Base-by-base conservation (phyloP, 1,284 basidiomycete genomes). In the Ceratobasidium papillatum region DNA sequence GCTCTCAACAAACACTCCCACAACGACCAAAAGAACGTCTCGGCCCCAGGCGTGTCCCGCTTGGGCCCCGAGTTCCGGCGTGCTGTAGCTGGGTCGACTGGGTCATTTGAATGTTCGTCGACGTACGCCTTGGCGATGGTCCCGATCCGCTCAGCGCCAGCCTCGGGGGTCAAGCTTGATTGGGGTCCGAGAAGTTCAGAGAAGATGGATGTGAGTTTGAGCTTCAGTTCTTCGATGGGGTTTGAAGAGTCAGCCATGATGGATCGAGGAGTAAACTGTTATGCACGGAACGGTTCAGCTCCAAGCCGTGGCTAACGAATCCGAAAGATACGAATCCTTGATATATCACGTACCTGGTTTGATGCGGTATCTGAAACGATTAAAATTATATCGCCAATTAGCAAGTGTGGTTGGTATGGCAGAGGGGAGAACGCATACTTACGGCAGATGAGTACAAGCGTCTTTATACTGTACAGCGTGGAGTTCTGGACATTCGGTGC, bases 31-130 rank as follows among this genome's bases (percentile, higher is more conserved):
- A 41, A 58, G n/a, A 71, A 71, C 25, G 68, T 71, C 27, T 71
- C 68, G 43, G 45, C 68, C n/a, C 68, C 68, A 25, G 68, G 68
- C 17, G 68, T 71, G 22, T 71, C 68, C 8, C 68, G 68, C 41
- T 71, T 71, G 0, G 68, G 41, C 9, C 41, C 52, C 38, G 68
- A 52, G 34, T 59, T 47, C 12, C 38, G 61, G 9, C 61, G 61
- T 2, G 25, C 61, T 17, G 38, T 11, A n/a, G n/a, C 27, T 22
- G 41, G 25, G 30, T 65, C 43, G 22, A 65, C 63, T n/a, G 68
- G 54, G 52, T 71, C 38, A 32, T 45, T 47, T 2, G 36, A 41
- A 22, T 71, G 68, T 5, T 43, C 54, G 22, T 43, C 41, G 32
- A 59, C 52, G 34, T 45, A 71, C 19, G 36, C 68, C 22, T 71